Percentiles rank a stretch among this genome's conserved stretches.
Evolutionary conservation across 805 yeast genomes (phyloP).

Genomic region (Kodamaea nitidulidarum): DNA sequence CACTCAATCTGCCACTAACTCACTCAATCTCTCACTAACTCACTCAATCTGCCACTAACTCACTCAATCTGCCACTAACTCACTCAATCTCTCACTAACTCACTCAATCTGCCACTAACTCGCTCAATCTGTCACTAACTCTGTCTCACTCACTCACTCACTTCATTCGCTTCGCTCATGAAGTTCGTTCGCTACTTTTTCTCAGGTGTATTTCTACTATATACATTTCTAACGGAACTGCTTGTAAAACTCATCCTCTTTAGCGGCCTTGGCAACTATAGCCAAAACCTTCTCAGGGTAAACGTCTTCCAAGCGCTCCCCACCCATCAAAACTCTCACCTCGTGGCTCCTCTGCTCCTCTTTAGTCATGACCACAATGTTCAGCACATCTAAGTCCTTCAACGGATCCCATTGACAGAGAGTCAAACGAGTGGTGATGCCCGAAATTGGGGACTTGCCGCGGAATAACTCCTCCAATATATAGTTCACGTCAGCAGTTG

Average conservation of each 20-base stretch:
- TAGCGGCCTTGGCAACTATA: constrained; percentile 57
- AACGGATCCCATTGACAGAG: constrained; percentile 81
- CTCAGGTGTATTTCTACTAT: too few species aligned
- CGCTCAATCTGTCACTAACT: too few species aligned
- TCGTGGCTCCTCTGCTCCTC: constrained; percentile 86
- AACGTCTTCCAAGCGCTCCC: constrained; percentile 57
- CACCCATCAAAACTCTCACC: constrained; percentile 63
- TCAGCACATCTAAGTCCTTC: constrained; percentile 62
- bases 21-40: too few species aligned
- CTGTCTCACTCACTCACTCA: too few species aligned
- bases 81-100: too few species aligned
- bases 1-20: too few species aligned
- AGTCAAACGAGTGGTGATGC: constrained; percentile 73
- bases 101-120: too few species aligned
- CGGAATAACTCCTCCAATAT: constrained; percentile 88
- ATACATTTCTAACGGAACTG: constrained; percentile 30
- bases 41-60: too few species aligned
- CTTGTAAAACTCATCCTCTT: constrained; percentile 72
- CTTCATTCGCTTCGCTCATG: too few species aligned
- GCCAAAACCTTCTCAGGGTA: constrained; percentile 58
- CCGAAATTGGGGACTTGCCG: constrained; percentile 86
- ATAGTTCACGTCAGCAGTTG: constrained; percentile 71
- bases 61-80: too few species aligned
- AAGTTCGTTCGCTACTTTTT: too few species aligned
- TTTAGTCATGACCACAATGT: constrained; percentile 82